Evolutionary conservation across 2,329 filamentous ascomycete genomes (phyloP).

Genomic region (Alternaria brassicae): DNA sequence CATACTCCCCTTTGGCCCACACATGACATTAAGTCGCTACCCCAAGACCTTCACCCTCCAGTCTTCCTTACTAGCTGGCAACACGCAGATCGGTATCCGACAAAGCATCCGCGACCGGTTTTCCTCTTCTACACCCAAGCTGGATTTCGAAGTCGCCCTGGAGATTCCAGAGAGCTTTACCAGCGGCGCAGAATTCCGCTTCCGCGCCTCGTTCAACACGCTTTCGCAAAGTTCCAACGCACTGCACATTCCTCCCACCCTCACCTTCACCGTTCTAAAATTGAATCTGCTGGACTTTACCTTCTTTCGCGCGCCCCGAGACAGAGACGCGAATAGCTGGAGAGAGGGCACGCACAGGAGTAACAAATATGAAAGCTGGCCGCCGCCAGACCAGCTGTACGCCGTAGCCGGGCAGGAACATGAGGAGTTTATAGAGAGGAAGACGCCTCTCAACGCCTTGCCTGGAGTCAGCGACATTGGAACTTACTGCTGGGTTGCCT

Average conservation of each 20-base stretch:
- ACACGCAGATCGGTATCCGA: constrained; percentile 25
- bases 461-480: constrained; percentile 18
- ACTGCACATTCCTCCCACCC: constrained; percentile 17
- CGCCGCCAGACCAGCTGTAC: constrained; percentile 5
- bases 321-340: constrained; percentile 11
- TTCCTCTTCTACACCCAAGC: constrained; percentile 29
- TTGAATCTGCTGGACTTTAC: constrained; percentile 30
- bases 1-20: constrained; percentile 4
- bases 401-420: not conserved
- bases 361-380: constrained; percentile 7
- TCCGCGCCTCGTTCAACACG: constrained; percentile 24
- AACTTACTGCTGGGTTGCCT: not conserved
- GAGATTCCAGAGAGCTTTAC: constrained; percentile 25
- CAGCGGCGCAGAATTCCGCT: constrained; percentile 28
- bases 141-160: constrained; percentile 27
- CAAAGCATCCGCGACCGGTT: constrained; percentile 30
- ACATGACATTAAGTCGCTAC: constrained; percentile 2
- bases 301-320: constrained; percentile 29
- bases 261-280: constrained; percentile 27
- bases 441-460: constrained; percentile 27
- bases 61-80: constrained; percentile 23
- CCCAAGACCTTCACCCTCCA: constrained; percentile 24
- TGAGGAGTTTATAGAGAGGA: constrained; percentile 13
- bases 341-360: constrained; percentile 9
- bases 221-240: constrained; percentile 19